Evolutionary conservation across 2,329 filamentous ascomycete species (phyloP).

Genomic region (Verticillium albo-atrum): DNA sequence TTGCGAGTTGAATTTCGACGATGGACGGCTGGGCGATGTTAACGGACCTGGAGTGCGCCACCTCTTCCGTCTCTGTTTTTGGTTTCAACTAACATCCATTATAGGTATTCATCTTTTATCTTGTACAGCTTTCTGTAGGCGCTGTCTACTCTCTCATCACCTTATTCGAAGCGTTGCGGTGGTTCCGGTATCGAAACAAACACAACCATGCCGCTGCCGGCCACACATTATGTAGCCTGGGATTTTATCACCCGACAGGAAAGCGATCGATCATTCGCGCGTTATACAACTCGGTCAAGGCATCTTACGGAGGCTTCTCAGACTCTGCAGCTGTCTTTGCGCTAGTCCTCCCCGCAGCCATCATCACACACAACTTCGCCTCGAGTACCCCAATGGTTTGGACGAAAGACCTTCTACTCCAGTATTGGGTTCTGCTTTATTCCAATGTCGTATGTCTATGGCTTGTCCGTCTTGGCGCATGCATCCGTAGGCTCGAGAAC

Average conservation of each 20-base stretch:
- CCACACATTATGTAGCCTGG: not conserved
- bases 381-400: not conserved
- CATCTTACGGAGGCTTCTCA: not conserved
- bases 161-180: not conserved
- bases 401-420: not conserved
- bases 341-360: not conserved
- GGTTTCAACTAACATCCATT: not conserved
- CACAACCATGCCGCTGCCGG: not conserved
- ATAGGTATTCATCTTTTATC: not conserved
- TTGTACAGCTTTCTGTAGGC: not conserved
- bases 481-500: not conserved
- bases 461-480: not conserved
- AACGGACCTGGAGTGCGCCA: not conserved
- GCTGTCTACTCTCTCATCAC: not conserved
- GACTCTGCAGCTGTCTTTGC: not conserved
- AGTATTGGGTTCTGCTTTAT: not conserved
- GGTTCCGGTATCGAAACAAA: not conserved
- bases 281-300: not conserved
- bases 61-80: not conserved
- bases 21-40: not conserved
- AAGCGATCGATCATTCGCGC: not conserved
- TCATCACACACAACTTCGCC: not conserved
- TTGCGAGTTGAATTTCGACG: not conserved
- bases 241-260: not conserved
- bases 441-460: not conserved